These are phyloP conservation scores for Prasinococcaceae sp. DNA, from an alignment of 139 green algal species.

Conservation along the genomic window DNA sequence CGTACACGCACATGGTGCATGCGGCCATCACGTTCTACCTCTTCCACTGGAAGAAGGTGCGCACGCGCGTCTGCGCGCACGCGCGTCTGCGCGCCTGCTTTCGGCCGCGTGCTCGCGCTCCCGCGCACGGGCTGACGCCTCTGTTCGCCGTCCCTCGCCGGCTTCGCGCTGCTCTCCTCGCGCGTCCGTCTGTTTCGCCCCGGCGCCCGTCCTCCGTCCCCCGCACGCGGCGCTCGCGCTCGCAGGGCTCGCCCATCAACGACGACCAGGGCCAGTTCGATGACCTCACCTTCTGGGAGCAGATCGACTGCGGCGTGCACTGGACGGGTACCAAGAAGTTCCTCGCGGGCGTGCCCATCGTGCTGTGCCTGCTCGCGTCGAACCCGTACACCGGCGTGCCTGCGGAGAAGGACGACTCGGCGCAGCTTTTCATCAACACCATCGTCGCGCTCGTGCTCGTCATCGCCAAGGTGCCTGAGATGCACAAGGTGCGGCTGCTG, in stretches of 20 bases:
- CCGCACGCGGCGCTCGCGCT: no score
- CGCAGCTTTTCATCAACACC: conserved; percentile 13
- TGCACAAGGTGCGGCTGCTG: conserved; percentile 26
- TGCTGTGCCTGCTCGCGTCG: conserved; percentile 10
- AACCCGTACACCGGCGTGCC: not conserved
- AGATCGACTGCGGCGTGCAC: conserved; percentile 26
- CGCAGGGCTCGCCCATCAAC: conserved; percentile 23
- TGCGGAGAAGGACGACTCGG: not conserved
- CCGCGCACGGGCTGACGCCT: no score
- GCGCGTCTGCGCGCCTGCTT: no score
- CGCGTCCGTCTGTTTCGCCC: no score
- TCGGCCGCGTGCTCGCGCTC: no score
- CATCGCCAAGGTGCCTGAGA: conserved; percentile 22
- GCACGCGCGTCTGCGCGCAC: no score
- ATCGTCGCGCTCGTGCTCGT: conserved; percentile 15
- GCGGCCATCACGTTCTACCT: conserved; percentile 33
- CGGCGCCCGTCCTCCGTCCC: no score
- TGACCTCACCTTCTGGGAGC: conserved; percentile 35
- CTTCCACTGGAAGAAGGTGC: conserved; percentile 37
- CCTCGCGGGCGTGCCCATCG: conserved; percentile 26
- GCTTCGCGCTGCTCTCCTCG: no score
- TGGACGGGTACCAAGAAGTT: conserved; percentile 35
- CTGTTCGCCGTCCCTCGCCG: no score
- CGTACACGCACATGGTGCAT: conserved; percentile 24
- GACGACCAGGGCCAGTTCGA: conserved; percentile 33